Base-by-base conservation (phyloP, 768 basidiomycete genomes). In the Tulasnella sp. region DNA sequence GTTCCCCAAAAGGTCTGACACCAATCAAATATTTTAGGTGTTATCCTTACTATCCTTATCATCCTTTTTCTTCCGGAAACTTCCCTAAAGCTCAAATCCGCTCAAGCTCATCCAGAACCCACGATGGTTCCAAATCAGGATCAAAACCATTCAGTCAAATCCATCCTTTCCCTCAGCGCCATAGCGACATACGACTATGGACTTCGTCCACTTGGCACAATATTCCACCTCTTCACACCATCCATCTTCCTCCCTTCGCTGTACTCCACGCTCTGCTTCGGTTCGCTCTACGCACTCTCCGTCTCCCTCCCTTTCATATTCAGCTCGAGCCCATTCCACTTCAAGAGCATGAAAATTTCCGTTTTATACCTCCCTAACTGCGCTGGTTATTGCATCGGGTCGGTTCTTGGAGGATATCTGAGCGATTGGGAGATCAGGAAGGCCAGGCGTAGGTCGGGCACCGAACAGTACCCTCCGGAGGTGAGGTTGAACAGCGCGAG, bases 241-340 rank as follows among this genome's bases (percentile, higher is more conserved):
- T 34, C 67, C 67, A 26, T 66, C 65, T 10, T 63, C 61, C 8
- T 55, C 60, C 19, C 66, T 68, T 19, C 71, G 67, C 11, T 60
- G 61, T 41, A 60, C 65, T 21, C 70, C 69, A 13, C 70, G 19
- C 17, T 60, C 58, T 63, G 62, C 59, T 63, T 63, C 53, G 58
- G 43, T 10, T 63, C 56, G 10, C 21, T 60, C 4, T 63, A 60
- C 59, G 62, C 58, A 29, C 44, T 60, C 21, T 44, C 50, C 51
- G 53, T 53, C 23, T 38, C 58, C 13, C 48, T 50, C 15, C 58
- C 62, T 5, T 63, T 53, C 44, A 30, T 41, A n/a, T 63, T 52
- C 62, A 34, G 41, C 32, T 44, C 51, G 30, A 30, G 42, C 10
- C 62, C 62, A 3, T 63, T 60, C 53, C 15, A 53, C 19, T 55